Base-by-base conservation (phyloP, 2,329 filamentous ascomycete species). In the Penicillium polonicum region DNA sequence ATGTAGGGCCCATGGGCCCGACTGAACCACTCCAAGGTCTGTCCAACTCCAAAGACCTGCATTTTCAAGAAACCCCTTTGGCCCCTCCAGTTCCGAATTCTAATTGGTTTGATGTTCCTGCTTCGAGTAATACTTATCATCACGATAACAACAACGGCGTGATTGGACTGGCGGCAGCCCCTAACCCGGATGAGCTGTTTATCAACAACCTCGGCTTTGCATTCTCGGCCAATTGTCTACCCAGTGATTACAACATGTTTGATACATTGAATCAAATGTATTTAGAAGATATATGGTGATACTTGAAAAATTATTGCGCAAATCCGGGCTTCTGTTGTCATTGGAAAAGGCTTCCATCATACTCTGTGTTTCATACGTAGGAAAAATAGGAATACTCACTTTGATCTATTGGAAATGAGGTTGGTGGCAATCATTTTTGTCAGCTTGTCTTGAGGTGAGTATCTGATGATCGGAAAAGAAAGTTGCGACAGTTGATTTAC, bases 171-270 rank as follows among this genome's bases (percentile, higher is more conserved):
- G 55, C 38, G 17, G 31, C 44, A 23, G 39, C 44, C 17, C 39
- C 46, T 7, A 57, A 50, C n/a, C 59, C 57, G 0, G 53, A 58
- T 36, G 63, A 66, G 29, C 23, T 59, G 5, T 64, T 66, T 54
- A 60, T 57, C 6, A 59, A 63, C 43, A 65, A 62, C 41, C 52
- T 64, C 19, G 64, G 64, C 10, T 61, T 62, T 59, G 64, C 63
- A 8, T 66, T 66, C 43, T 59, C 60, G 9, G 57, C 61, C 3
- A 62, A 65, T 39, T 61, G 48, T 45, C 48, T 64, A 9, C 64
- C 64, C 3, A 65, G 63, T 31, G 64, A 66, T 45, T 66, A 66
- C 31, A 66, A 64, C 45, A 66, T 66, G 60, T 66, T 65, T 44
- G 61, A 65, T 52, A 65, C 63, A 2, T 56, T 66, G 39, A 64